A percentile compares a stretch with the other conserved stretches of the same genome.
Conservation (phyloP, 805 yeast genomes). For the Sugiyamaella qingdaonensis region DNA sequence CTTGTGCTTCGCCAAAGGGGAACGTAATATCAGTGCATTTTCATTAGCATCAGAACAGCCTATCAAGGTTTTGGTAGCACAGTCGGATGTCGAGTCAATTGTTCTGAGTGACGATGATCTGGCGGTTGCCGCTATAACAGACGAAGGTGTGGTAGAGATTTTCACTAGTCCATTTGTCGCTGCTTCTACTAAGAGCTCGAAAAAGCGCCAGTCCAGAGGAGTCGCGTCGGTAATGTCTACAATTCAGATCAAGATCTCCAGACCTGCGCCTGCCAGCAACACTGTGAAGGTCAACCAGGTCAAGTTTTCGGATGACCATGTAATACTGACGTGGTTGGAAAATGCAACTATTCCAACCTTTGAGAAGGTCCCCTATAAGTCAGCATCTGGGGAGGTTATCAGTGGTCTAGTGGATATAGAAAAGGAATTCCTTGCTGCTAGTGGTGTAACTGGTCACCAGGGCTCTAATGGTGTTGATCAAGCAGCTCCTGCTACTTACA, state of each 20-base stretch:
- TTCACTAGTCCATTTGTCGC: slow-evolving; percentile 51
- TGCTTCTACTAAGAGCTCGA: slow-evolving; percentile 6
- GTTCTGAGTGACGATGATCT: slow-evolving; percentile 23
- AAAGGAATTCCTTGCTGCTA: slow-evolving; percentile 1
- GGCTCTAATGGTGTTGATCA: slow-evolving; percentile 32
- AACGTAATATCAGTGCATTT: slow-evolving; percentile 75
- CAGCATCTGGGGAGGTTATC: slow-evolving; percentile 12
- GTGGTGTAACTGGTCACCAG: slow-evolving; percentile 18
- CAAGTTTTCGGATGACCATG: slow-evolving; percentile 12
- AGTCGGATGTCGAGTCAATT: slow-evolving; percentile 52
- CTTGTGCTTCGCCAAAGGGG: slow-evolving; percentile 70
- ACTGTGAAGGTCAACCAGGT: slow-evolving; percentile 16
- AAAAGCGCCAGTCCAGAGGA: slow-evolving; percentile 12
- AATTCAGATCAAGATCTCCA: slow-evolving; percentile 12
- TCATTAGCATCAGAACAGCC: slow-evolving; percentile 41
- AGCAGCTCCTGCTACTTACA: slow-evolving; percentile 40
- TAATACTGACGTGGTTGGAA: slow-evolving; percentile 30
- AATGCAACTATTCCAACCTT: slow-evolving; percentile 31
- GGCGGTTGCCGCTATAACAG: slow-evolving; percentile 56
- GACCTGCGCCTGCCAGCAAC: slow-evolving; percentile 5
- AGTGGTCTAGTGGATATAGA: slow-evolving; percentile 9
- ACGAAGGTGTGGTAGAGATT: slow-evolving; percentile 68
- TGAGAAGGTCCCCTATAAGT: slow-evolving; percentile 30
- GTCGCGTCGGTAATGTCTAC: slow-evolving; percentile 12
- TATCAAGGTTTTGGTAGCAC: slow-evolving; percentile 61